Base-by-base conservation (phyloP, 352 stramenopile genomes). In the Pythium scleroteichum region DNA sequence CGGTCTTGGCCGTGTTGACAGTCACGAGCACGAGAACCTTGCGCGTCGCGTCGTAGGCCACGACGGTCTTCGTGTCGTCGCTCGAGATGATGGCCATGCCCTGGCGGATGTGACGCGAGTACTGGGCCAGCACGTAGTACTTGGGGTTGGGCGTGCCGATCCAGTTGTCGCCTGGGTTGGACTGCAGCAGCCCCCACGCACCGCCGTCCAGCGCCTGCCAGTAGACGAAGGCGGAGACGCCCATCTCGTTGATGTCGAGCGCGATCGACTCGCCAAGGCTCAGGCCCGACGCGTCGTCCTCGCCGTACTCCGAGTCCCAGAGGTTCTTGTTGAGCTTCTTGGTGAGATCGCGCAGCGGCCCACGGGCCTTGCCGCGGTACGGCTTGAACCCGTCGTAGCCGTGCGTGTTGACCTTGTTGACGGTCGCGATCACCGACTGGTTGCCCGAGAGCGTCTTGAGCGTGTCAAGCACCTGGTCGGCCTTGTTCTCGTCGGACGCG, bases 231-330 rank as follows among this genome's bases (percentile, higher is more conserved):
- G 72, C 78, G 12, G 69, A 78, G 23, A 82, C 74, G 13, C 73
- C 67, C 66, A 85, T 76, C 55, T 83, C 64, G 47, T 88, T 88
- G 39, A 88, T 77, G 35, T 88, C 72, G 12, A 79, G 66, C 0
- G 62, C 67, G 48, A 88, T 71, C 1, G 72, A 76, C 60, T 85
- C 71, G 19, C 69, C 78, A 52, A 88, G 59, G 38, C 52, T 79
- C 8, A 85, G 46, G 20, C 76, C 78, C 9, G 69, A 71, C 1
- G 39, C 73, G 32, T 88, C 78, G 8, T 53, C 66, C 38, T 88
- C 78, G 8, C 76, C 76, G 48, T 88, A 81, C 49, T 88, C 78
- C 0, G 78, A 88, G 52, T 88, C 76, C 76, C 78, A 88, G 0
- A 88, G 53, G 20, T 58, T 71, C 54, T 79, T 88, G 14, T 55